phyloP scores from a whole-genome alignment of 768 basidiomycete species.

The Boletus vinaceobasis region DNA sequence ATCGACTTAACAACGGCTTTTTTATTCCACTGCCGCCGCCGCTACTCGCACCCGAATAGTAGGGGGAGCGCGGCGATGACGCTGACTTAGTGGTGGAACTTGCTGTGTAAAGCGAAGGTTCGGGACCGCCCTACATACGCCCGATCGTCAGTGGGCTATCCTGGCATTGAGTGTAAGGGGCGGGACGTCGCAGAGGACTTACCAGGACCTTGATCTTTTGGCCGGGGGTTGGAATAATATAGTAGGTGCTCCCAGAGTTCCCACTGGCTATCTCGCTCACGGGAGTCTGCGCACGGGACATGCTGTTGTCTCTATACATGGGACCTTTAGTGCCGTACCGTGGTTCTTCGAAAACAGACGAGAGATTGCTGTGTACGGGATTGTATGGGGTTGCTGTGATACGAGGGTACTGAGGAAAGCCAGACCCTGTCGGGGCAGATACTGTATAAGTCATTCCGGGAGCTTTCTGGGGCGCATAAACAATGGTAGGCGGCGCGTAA shows the following conservation, averaged over 20 bases:
- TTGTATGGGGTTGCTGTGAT: constrained; percentile 42
- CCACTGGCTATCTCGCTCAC: constrained; percentile 42
- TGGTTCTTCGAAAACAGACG: constrained; percentile 39
- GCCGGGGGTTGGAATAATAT: constrained; percentile 65
- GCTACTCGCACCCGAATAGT: constrained; percentile 24
- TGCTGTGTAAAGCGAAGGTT: constrained; percentile 53
- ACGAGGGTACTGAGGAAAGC: constrained; percentile 39
- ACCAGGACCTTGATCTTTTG: constrained; percentile 76
- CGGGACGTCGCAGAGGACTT: constrained; percentile 32
- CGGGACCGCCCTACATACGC: constrained; percentile 38
- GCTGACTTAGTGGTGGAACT: constrained; percentile 58
- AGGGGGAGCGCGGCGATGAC: constrained; percentile 46
- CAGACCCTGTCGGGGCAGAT: constrained; percentile 49
- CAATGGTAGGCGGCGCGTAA: constrained; percentile 60
- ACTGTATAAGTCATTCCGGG: constrained; percentile 69
- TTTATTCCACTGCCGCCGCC: constrained; percentile 33
- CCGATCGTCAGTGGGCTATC: constrained; percentile 29
- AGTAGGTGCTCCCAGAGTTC: constrained; percentile 70
- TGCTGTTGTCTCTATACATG: constrained; percentile 26
- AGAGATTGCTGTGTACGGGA: constrained; percentile 35
- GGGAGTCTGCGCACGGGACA: constrained; percentile 36
- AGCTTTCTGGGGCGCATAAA: constrained; percentile 50
- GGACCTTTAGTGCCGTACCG: constrained; percentile 29
- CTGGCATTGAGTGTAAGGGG: constrained; percentile 9
- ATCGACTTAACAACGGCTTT: constrained; percentile 60